Evolutionary conservation across 2,329 filamentous ascomycete species (phyloP).

Genomic region (Zymoseptoria pseudotritici): DNA sequence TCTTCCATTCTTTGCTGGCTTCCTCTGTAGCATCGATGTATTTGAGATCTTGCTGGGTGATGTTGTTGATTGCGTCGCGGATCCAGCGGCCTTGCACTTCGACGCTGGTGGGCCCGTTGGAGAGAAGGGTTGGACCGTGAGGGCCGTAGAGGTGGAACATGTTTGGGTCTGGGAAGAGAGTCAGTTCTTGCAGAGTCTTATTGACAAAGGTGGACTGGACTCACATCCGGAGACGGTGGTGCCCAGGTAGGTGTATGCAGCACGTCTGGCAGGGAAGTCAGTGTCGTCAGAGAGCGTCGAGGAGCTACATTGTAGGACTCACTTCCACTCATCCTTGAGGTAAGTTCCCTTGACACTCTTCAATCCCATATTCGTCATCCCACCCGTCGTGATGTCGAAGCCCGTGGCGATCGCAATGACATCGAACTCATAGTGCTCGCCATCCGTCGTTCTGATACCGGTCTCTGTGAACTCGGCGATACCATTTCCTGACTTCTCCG

Average conservation of each 20-base stretch:
- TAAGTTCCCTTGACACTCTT: conserved; percentile 27
- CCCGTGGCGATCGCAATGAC: conserved; percentile 40
- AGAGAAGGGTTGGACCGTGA: conserved; percentile 36
- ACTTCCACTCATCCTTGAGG: conserved; percentile 35
- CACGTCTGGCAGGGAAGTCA: conserved; percentile 19
- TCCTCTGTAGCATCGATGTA: conserved; percentile 27
- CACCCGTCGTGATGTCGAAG: conserved; percentile 36
- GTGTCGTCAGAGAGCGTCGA: not conserved
- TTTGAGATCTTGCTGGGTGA: conserved; percentile 14
- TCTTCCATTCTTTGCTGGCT: conserved; percentile 25
- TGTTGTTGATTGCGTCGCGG: conserved; percentile 21
- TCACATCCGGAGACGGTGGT: conserved; percentile 35
- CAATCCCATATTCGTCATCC: conserved; percentile 38
- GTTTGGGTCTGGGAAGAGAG: too few relatives aligned
- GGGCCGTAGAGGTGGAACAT: conserved; percentile 34
- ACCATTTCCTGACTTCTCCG: conserved; percentile 4
- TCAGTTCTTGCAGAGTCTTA: too few relatives aligned
- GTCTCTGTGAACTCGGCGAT: conserved; percentile 16
- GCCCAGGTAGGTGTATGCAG: conserved; percentile 36
- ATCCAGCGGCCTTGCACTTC: conserved; percentile 37
- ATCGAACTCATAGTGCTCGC: conserved; percentile 33
- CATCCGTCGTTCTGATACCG: conserved; percentile 20
- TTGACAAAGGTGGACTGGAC: too few relatives aligned
- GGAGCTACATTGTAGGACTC: not conserved
- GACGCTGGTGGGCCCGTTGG: conserved; percentile 35